Percentiles rank a stretch among this genome's conserved stretches.
phyloP scores from a whole-genome alignment of 306 rosid genomes.

The Mimosa bimucronata region DNA sequence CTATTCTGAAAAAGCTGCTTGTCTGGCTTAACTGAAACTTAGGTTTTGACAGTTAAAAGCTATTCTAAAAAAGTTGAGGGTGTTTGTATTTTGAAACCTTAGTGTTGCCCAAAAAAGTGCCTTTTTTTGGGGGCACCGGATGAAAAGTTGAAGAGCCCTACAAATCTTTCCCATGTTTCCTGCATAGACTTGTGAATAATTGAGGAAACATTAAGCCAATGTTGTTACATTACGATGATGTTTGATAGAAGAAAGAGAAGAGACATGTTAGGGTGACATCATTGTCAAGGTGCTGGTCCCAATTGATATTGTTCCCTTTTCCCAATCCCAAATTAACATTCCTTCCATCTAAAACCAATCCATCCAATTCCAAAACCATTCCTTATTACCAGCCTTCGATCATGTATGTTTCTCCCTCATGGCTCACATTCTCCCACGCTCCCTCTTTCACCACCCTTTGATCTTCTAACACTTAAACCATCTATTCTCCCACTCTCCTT shows the following conservation, averaged over 20 bases:
- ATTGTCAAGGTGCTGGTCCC: neutral
- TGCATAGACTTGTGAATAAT: neutral
- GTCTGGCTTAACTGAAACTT: too few relatives aligned
- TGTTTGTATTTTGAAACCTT: too few relatives aligned
- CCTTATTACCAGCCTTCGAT: constrained; percentile 48
- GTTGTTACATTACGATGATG: too few relatives aligned
- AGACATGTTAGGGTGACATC: neutral
- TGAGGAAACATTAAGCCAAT: neutral
- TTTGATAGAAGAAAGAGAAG: neutral
- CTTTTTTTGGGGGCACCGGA: too few relatives aligned
- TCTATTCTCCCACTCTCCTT: neutral
- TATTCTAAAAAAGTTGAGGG: too few relatives aligned
- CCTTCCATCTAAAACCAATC: constrained; percentile 27
- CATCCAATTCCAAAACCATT: constrained; percentile 35
- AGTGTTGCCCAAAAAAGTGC: too few relatives aligned
- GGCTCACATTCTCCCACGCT: constrained; percentile 63
- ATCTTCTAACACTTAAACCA: neutral
- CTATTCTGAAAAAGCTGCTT: too few relatives aligned
- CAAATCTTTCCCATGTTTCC: neutral
- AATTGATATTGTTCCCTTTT: neutral
- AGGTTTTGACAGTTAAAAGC: too few relatives aligned
- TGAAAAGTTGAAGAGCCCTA: neutral
- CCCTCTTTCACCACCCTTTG: constrained; percentile 16
- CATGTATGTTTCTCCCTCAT: constrained; percentile 5
- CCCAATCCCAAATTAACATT: constrained; percentile 9